Evolutionary conservation across 768 basidiomycete species (phyloP), one percentile per base, ranked within the genome.

Genomic region (Lenzites betulinus): DNA sequence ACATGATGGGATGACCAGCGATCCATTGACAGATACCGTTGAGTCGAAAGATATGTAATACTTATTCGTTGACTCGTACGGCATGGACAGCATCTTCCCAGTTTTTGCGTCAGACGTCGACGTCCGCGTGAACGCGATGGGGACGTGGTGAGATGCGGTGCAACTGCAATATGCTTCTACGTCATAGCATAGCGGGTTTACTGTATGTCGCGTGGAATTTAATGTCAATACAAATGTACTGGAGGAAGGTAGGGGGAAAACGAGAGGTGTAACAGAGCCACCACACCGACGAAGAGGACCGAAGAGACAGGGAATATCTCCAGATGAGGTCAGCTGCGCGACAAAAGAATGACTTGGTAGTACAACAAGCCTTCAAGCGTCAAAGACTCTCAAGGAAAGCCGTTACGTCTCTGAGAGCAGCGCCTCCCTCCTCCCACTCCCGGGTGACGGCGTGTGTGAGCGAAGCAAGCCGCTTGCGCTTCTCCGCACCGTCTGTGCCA

Each of bases 401-500:
- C 3, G 4, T n/a, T 0, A 49, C 26, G n/a, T 57, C 55, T 9
- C 36, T 20, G 23, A 26, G 25, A 0, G 55, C 35, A 1, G 26
- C 25, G 16, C 55, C 55, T 13, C 46, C 55, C 25, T 57, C 55
- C n/a, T 38, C 55, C 55, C 55, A 57, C 15, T 57, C 47, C 13
- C 26, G 47, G 18, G 22, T 26, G 18, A 57, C 35, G 4, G 25
- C 22, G 9, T 49, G 16, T 18, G 7, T 22, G 30, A 57, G 51
- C 55, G 25, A 35, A 4, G n/a, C 25, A 38, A 57, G 23, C 12
- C 47, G 46, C 46, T 48, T 25, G 1, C 64, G 63, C 51, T 67
- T 67, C 58, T 41, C 15, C 36, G 30, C 54, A 16, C 66, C 66
- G 28, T 67, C 66, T 12, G 56, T 54, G 6, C 63, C 66, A 30